Percentiles rank a stretch among this genome's conserved stretches.
Conservation (phyloP, 306 rosid genomes). For the Fragaria ananassa region DNA sequence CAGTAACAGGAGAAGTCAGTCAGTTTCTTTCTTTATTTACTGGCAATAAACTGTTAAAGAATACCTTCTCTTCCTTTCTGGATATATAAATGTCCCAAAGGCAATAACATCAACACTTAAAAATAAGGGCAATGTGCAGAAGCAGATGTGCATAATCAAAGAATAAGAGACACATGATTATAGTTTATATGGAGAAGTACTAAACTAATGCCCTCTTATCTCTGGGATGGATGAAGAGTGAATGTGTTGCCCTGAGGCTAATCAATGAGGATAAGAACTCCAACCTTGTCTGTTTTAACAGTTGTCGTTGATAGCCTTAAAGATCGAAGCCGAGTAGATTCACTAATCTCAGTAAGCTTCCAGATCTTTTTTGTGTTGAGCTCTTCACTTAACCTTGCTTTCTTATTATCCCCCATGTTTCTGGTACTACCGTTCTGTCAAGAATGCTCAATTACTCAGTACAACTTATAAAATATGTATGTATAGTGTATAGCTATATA, state of each 20-base stretch:
- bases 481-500: not conserved
- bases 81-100: not conserved
- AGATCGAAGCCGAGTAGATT: conserved; percentile 61
- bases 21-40: not conserved
- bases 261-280: conserved; percentile 5
- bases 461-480: not conserved
- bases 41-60: not conserved
- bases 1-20: conserved; percentile 23
- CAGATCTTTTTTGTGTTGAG: conserved; percentile 60
- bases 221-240: not conserved
- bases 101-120: not conserved
- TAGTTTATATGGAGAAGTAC: not conserved
- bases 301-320: conserved; percentile 56
- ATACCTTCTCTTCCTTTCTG: not conserved
- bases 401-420: conserved; percentile 52
- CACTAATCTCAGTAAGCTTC: conserved; percentile 78
- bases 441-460: conserved; percentile 19
- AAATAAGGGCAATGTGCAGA: not conserved
- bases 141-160: not conserved
- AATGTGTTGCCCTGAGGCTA: not conserved
- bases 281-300: conserved; percentile 51
- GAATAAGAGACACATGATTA: not conserved
- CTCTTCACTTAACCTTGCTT: conserved; percentile 71
- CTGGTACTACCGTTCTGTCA: conserved; percentile 69
- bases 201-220: not conserved